These are phyloP conservation scores for Phytophthora hybrid DNA, from an alignment of 352 stramenopile genomes.

Conservation along the genomic window DNA sequence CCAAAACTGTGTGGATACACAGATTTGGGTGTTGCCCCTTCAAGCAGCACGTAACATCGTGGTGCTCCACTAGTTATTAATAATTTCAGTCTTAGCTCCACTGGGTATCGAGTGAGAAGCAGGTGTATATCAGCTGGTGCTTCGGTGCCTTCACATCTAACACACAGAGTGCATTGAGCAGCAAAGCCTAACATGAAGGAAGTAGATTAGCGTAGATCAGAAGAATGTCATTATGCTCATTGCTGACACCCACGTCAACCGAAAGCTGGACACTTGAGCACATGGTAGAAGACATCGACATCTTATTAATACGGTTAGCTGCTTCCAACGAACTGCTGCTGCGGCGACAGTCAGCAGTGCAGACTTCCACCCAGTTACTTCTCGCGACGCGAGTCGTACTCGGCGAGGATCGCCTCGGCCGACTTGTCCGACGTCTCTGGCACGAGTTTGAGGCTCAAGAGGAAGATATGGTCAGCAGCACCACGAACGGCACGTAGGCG, in stretches of 20 bases:
- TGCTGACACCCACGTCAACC: no score
- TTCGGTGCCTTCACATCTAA: neutral
- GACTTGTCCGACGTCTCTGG: slow-evolving; percentile 46
- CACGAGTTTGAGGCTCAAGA: slow-evolving; percentile 33
- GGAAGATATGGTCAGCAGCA: slow-evolving; percentile 23
- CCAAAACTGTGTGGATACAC: no score
- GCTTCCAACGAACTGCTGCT: neutral
- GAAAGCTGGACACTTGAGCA: no score
- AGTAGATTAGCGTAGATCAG: no score
- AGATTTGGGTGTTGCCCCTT: no score
- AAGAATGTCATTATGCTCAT: no score
- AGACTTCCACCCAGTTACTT: neutral
- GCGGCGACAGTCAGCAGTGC: neutral
- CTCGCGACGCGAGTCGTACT: slow-evolving; percentile 31
- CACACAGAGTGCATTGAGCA: no score
- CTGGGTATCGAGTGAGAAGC: no score
- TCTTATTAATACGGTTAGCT: neutral
- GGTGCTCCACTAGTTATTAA: no score
- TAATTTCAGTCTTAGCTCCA: no score
- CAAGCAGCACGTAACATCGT: no score
- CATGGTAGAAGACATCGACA: neutral
- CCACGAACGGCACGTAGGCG: slow-evolving; percentile 53
- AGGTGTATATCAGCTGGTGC: neutral
- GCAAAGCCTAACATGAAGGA: no score
- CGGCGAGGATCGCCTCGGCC: slow-evolving; percentile 40